Base-by-base conservation (phyloP, 2,329 filamentous ascomycete species). In the Diaporthe longicolla region DNA sequence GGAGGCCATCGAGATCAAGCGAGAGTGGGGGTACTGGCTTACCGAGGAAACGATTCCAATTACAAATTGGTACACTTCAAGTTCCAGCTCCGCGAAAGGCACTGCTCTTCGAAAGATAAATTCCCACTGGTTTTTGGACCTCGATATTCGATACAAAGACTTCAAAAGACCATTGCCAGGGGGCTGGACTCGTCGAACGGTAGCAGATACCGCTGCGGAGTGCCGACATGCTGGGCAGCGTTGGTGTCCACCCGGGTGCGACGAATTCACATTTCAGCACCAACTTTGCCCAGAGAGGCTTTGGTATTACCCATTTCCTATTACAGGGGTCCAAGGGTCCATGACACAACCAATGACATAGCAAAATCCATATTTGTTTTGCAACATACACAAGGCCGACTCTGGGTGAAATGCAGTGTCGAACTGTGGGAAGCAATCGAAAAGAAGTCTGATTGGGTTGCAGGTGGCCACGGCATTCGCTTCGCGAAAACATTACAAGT, bases 341-440 rank as follows among this genome's bases (percentile, higher is more conserved):
- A 68, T 65, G 0, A 19, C 43, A 21, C 71, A 57, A 1, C 26
- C 17, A 1, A 70, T 45, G 57, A 54, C 71, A 1, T 65, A 73
- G 26, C 71, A 73, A 26, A 73, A 65, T 24, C 55, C 71, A 15
- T 73, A 61, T 19, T 29, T 73, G 32, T 73, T 73, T n/a, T 73
- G 71, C 24, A 70, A 54, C 29, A 73, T 65, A 19, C 37, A 29
- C 43, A 70, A 29, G 21, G 71, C 63, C 43, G 17, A 26, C 55
- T 70, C n/a, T 70, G 71, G 71, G 63, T 40, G 2, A 10, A 9
- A 15, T 63, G 59, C 9, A 63, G 17, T 32, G 15, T 48, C 1
- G 26, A 48, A 0, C 9, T 63, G 17, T 63, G 59, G 59, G 40
- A 63, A 48, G 3, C 11, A 1, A 19, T 32, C 8, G 40, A 11